A percentile compares a stretch with the other conserved stretches of the same genome.
phyloP scores from a whole-genome alignment of 176 grass and related monocot genomes.

The Zea mays region DNA sequence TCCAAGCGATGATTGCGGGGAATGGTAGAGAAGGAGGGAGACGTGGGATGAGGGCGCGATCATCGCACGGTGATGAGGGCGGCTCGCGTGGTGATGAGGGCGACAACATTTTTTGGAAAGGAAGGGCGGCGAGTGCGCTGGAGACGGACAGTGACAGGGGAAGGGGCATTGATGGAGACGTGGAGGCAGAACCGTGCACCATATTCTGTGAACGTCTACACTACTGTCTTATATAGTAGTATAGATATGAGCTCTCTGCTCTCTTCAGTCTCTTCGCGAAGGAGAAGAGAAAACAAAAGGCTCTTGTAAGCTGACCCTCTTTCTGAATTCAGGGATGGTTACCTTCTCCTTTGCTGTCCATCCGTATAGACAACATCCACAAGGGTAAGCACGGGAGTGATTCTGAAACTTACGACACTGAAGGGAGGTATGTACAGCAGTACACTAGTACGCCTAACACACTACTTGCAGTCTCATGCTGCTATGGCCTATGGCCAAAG shows the following conservation, averaged over 20 bases:
- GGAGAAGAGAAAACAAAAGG: background rate
- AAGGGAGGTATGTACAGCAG: conserved; percentile 52
- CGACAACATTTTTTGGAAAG: too few species aligned
- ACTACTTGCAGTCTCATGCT: background rate
- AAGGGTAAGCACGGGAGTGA: conserved; percentile 72
- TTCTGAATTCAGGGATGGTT: conserved; percentile 48
- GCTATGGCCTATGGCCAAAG: background rate
- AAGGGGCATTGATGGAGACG: too few species aligned
- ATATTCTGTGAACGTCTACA: too few species aligned
- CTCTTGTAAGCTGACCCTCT: background rate
- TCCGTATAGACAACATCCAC: conserved; percentile 66
- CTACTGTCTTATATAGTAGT: too few species aligned
- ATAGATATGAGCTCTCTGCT: background rate
- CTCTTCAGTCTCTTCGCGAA: background rate
- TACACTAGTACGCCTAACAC: background rate
- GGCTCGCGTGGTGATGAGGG: too few species aligned
- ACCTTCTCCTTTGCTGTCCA: conserved; percentile 57
- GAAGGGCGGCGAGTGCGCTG: too few species aligned
- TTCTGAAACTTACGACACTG: conserved; percentile 64
- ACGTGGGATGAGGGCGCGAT: too few species aligned
- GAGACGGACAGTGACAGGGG: too few species aligned
- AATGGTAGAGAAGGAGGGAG: too few species aligned
- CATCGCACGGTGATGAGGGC: too few species aligned
- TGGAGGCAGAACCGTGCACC: too few species aligned
- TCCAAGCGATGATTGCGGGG: too few species aligned